phyloP scores from a whole-genome alignment of 2,329 filamentous ascomycete species.

The Fusarium mundagurra region DNA sequence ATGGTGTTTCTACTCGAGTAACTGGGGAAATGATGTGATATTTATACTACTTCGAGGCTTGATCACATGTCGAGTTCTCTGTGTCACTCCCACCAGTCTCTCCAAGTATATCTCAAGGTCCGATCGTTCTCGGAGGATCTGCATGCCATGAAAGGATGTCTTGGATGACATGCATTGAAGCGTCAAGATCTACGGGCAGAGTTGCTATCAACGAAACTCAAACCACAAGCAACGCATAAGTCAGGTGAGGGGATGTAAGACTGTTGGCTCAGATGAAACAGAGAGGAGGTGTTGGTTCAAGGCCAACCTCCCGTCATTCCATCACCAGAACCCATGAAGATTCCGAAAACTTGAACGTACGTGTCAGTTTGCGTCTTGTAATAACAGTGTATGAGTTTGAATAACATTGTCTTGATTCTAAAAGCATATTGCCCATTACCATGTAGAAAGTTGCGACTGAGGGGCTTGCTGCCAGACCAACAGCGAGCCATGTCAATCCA shows the following conservation, averaged over 20 bases:
- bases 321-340: rapidly evolving
- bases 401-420: no score
- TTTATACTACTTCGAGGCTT: neutral
- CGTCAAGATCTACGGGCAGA: neutral
- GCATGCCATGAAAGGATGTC: neutral
- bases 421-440: no score
- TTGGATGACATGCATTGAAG: neutral
- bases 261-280: neutral
- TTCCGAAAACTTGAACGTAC: rapidly evolving
- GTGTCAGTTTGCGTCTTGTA: neutral
- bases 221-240: rapidly evolving
- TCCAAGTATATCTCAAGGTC: neutral
- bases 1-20: rapidly evolving
- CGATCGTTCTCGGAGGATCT: neutral
- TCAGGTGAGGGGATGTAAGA: neutral
- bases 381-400: rapidly evolving
- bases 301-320: neutral
- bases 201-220: neutral
- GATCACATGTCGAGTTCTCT: neutral
- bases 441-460: no score
- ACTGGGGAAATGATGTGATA: neutral
- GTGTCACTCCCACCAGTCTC: neutral
- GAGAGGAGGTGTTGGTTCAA: neutral
- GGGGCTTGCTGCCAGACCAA: no score
- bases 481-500: no score